These are phyloP conservation scores for Aspergillaceae sp. DNA, from an alignment of 2,329 filamentous ascomycete species.

Conservation along the genomic window DNA sequence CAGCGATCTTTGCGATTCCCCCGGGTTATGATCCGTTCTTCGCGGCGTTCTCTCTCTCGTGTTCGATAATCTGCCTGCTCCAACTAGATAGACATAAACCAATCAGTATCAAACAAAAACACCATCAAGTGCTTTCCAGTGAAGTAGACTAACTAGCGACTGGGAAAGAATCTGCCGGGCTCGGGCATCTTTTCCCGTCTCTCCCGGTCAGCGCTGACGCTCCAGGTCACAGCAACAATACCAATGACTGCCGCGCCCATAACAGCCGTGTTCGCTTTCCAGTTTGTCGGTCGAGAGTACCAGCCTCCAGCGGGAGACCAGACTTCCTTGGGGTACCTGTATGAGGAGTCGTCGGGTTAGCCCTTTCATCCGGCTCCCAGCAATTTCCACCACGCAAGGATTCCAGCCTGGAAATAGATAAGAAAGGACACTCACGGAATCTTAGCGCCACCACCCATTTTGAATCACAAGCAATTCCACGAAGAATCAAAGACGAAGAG, in stretches of 20 bases:
- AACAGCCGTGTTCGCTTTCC: slow-evolving; percentile 82
- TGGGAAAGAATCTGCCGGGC: slow-evolving; percentile 69
- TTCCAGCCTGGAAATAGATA: too few species aligned
- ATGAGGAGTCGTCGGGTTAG: slow-evolving; percentile 15
- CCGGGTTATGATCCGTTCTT: slow-evolving; percentile 29
- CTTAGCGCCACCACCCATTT: slow-evolving; percentile 70
- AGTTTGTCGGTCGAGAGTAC: slow-evolving; percentile 92
- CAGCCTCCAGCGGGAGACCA: slow-evolving; percentile 98
- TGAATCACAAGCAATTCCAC: slow-evolving; percentile 10
- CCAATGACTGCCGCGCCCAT: slow-evolving; percentile 61
- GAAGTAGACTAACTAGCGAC: slow-evolving; percentile 60
- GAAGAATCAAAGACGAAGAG: slow-evolving; percentile 13
- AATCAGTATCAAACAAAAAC: slow-evolving; percentile 11
- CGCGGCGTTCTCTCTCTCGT: slow-evolving; percentile 48
- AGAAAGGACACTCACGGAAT: slow-evolving; percentile 47
- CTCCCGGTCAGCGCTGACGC: slow-evolving; percentile 65
- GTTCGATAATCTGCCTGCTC: slow-evolving; percentile 63
- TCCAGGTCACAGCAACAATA: slow-evolving; percentile 60
- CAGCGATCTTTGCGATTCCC: slow-evolving; percentile 4
- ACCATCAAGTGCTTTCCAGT: background rate
- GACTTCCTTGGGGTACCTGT: slow-evolving; percentile 94
- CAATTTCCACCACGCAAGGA: background rate
- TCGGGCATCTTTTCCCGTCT: slow-evolving; percentile 67
- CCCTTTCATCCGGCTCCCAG: slow-evolving; percentile 1
- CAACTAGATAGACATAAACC: slow-evolving; percentile 42